Conservation (phyloP, 179 eudicot genomes). For the Monotropa hypopitys region DNA sequence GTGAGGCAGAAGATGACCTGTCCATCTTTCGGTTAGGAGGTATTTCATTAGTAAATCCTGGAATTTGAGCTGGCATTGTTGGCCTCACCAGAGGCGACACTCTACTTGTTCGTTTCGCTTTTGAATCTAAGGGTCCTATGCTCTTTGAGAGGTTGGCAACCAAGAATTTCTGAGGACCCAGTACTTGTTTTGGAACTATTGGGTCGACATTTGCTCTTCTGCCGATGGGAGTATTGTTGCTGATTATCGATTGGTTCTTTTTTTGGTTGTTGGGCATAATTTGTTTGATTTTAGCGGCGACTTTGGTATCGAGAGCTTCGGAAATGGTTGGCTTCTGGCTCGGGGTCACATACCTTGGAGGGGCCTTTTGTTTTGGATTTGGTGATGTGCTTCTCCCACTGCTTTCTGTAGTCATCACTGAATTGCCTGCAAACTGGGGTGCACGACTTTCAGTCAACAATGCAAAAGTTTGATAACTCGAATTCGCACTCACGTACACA, state of each 20-base stretch:
- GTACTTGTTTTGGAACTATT: conserved; percentile 1
- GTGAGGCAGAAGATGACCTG: conserved; percentile 18
- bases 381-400: conserved; percentile 10
- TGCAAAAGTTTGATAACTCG: background rate
- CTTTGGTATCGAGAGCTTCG: background rate
- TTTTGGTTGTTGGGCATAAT: conserved; percentile 6
- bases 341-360: conserved; percentile 14
- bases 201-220: conserved; percentile 6
- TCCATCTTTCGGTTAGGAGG: conserved; percentile 18
- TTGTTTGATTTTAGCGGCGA: conserved; percentile 7
- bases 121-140: conserved; percentile 10
- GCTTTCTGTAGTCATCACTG: conserved; percentile 8
- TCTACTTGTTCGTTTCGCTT: conserved; percentile 16
- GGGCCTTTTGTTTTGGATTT: conserved; percentile 16
- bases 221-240: background rate
- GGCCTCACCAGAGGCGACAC: conserved; percentile 18
- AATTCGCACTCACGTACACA: background rate
- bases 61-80: conserved; percentile 7
- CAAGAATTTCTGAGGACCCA: background rate
- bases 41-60: conserved; percentile 16
- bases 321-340: conserved; percentile 9
- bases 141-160: conserved; percentile 24
- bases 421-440: conserved; percentile 23
- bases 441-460: background rate
- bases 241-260: conserved; percentile 5